Evolutionary conservation across 2,329 filamentous ascomycete species (phyloP), one percentile per base, ranked within the genome.

Genomic region (Fusarium robinianum): DNA sequence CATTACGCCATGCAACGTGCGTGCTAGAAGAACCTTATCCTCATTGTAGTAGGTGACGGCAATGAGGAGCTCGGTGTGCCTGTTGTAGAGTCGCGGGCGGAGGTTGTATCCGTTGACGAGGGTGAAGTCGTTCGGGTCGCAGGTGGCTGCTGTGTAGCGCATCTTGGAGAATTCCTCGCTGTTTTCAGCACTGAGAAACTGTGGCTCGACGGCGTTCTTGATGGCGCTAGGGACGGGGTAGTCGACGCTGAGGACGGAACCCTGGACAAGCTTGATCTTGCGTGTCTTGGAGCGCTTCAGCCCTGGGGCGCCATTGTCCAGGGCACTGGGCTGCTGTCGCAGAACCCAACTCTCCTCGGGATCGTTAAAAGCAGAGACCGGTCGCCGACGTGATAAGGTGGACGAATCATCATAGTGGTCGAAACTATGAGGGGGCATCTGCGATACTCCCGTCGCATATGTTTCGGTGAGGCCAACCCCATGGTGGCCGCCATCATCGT

Each of bases 41-140:
- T 59, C 56, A 31, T 59, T 59, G 51, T 59, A 59, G 39, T 59
- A 59, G 31, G 56, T 59, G 27, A 59, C 60, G 12, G 56, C 56
- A 32, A 59, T 59, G 19, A 59, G 33, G 1, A 59, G 48, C 39
- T 59, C 56, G 8, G 56, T 59, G 42, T 59, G 56, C 15, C 56
- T 53, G 34, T 59, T 59, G 39, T 59, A 59, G 56, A 59, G 59
- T 23, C 54, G 49, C 12, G 56, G 51, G n/a, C 56, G 56, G 9
- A 59, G 39, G 42, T 59, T 57, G 35, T 60, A 59, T 14, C 56
- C 56, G 43, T 59, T 59, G 3, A 54, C 41, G 29, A 59, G 41
- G 5, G 56, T 59, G 19, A 59, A 59, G 8, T 59, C 56, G 48
- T 59, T 59, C 7, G 56, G 56, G 18, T 59, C 56, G 43, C 56